Percentiles rank a stretch among this genome's conserved stretches.
phyloP scores from a whole-genome alignment of 202 grass and related monocot genomes.

The Schoenoplectus tabernaemontani region DNA sequence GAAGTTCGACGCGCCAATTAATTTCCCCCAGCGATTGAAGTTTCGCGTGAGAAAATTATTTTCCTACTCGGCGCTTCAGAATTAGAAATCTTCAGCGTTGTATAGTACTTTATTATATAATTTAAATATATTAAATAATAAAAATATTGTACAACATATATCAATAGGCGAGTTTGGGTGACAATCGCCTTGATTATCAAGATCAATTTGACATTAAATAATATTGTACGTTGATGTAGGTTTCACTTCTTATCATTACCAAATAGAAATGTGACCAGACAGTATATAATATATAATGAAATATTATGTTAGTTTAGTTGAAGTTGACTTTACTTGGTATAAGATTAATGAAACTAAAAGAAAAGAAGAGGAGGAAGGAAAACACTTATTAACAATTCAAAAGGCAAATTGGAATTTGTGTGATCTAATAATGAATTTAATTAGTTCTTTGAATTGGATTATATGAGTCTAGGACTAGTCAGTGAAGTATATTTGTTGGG shows the following conservation, averaged over 20 bases:
- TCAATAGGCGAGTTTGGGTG: too few relatives aligned
- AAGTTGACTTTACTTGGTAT: background rate
- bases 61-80: too few relatives aligned
- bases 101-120: too few relatives aligned
- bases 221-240: background rate
- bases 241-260: background rate
- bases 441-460: background rate
- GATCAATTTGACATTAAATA: background rate
- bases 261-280: background rate
- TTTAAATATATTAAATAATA: background rate
- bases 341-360: background rate
- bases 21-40: too few relatives aligned
- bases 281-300: background rate
- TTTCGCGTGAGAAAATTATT: too few relatives aligned
- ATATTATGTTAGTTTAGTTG: background rate
- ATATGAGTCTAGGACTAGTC: background rate
- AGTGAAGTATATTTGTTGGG: background rate
- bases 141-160: background rate
- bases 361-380: background rate
- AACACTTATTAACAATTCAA: background rate
- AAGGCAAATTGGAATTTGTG: background rate
- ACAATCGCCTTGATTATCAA: too few relatives aligned
- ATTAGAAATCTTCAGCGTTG: too few relatives aligned
- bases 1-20: too few relatives aligned
- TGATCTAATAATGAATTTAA: background rate